These are phyloP conservation scores for Gymnopilus junonius DNA, from an alignment of 768 basidiomycete species.

Conservation along the genomic window DNA sequence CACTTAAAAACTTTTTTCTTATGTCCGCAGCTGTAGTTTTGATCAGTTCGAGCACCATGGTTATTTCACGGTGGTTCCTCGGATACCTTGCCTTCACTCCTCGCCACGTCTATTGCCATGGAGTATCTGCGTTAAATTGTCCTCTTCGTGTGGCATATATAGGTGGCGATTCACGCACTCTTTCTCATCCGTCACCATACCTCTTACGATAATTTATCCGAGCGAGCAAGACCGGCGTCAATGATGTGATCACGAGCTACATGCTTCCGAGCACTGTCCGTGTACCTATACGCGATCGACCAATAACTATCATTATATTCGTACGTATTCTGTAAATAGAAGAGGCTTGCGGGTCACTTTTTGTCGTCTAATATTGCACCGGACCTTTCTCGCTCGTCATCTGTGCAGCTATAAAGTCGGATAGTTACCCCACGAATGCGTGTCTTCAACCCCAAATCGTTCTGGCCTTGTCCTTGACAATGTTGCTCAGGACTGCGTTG, in stretches of 20 bases:
- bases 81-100: constrained; percentile 13
- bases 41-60: constrained; percentile 21
- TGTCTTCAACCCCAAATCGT: constrained; percentile 7
- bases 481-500: constrained; percentile 38
- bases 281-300: not conserved
- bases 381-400: constrained; percentile 6
- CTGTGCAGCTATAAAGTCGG: constrained; percentile 18
- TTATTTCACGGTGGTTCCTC: constrained; percentile 34
- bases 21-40: constrained; percentile 14
- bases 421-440: constrained; percentile 18
- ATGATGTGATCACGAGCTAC: constrained; percentile 17
- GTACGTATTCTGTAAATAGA: constrained; percentile 6
- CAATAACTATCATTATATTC: not conserved
- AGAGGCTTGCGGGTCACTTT: not conserved
- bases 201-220: constrained; percentile 21
- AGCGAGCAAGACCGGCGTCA: constrained; percentile 9
- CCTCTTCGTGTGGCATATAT: constrained; percentile 5
- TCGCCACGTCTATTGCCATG: constrained; percentile 31
- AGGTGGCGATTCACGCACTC: not conserved
- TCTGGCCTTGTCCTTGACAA: constrained; percentile 20
- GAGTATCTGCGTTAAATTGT: constrained; percentile 7
- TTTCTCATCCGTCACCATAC: not conserved
- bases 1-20: not conserved
- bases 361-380: constrained; percentile 2
- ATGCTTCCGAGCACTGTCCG: constrained; percentile 27